phyloP scores from a whole-genome alignment of 2,329 filamentous ascomycete species.

The Xylariaceae sp. region DNA sequence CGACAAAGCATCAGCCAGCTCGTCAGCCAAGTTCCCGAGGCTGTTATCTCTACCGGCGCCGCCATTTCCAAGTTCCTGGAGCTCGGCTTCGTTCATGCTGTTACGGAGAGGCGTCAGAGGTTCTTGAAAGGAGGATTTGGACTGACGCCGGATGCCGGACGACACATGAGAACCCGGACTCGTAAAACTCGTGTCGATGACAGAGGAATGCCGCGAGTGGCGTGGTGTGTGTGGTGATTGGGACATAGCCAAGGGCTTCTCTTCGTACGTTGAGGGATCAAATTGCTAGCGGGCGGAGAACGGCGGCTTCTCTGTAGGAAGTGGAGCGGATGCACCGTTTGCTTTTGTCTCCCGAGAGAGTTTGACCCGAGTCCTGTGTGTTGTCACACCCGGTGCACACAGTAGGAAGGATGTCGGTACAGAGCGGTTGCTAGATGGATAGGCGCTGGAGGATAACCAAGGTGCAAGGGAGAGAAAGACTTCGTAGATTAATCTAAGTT shows the following conservation, averaged over 20 bases:
- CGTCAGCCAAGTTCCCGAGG: conserved; percentile 79
- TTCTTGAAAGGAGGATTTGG: conserved; percentile 58
- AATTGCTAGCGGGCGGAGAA: conserved; percentile 1
- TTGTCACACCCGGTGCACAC: conserved; percentile 14
- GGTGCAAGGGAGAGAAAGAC: conserved; percentile 8
- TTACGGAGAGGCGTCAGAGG: conserved; percentile 54
- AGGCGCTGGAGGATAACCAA: conserved; percentile 5
- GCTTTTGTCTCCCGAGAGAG: not conserved
- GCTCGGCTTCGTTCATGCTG: conserved; percentile 55
- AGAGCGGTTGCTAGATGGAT: not conserved
- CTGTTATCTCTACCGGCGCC: conserved; percentile 58
- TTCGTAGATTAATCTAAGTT: conserved; percentile 1
- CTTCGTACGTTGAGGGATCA: not conserved
- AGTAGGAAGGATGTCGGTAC: not conserved
- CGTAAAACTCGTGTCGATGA: conserved; percentile 51
- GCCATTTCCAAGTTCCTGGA: conserved; percentile 50
- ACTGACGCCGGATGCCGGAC: conserved; percentile 54
- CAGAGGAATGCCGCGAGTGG: conserved; percentile 65
- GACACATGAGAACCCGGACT: conserved; percentile 49
- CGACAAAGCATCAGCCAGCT: conserved; percentile 75
- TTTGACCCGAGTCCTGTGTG: not conserved
- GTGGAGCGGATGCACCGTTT: conserved; percentile 8
- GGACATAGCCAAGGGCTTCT: conserved; percentile 49
- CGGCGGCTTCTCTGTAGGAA: not conserved
- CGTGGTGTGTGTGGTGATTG: conserved; percentile 60